Evolutionary conservation across 1,284 basidiomycete species (phyloP).

Genomic region (Sporisorium scitamineum): DNA sequence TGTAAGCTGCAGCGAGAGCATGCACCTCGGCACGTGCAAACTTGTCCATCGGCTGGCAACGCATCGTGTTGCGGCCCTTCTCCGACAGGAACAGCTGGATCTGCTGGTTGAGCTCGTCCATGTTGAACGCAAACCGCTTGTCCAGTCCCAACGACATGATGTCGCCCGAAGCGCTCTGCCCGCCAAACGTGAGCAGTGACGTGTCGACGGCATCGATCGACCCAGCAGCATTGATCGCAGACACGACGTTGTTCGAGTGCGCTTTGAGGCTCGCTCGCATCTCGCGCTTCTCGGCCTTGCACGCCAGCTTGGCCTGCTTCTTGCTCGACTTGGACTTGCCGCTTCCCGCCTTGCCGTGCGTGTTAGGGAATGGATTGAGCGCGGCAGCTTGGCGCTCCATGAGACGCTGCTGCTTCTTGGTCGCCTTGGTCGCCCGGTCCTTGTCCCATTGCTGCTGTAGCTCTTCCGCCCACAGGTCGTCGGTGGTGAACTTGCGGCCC

Average conservation of each 20-base stretch:
- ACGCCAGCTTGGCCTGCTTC: conserved; percentile 54
- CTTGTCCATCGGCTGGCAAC: conserved; percentile 67
- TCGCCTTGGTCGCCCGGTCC: conserved; percentile 54
- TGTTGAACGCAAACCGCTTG: conserved; percentile 47
- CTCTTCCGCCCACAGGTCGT: conserved; percentile 74
- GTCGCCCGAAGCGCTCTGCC: conserved; percentile 16
- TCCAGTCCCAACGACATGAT: conserved; percentile 27
- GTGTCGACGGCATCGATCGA: conserved; percentile 40
- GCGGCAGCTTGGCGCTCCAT: conserved; percentile 72
- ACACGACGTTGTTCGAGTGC: conserved; percentile 41
- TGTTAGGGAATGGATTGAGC: conserved; percentile 71
- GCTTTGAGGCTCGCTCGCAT: conserved; percentile 46
- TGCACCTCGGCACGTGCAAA: conserved; percentile 66
- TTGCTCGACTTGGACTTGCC: conserved; percentile 51
- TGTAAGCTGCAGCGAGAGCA: conserved; percentile 63
- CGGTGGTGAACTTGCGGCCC: conserved; percentile 74
- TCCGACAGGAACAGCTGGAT: conserved; percentile 60
- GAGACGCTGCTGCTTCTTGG: conserved; percentile 52
- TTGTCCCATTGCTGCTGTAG: conserved; percentile 74
- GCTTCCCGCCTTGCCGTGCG: conserved; percentile 50
- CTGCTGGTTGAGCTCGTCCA: conserved; percentile 59
- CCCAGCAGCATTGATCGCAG: conserved; percentile 33
- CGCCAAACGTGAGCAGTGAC: conserved; percentile 32
- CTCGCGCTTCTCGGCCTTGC: conserved; percentile 49
- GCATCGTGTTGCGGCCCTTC: conserved; percentile 54